These are phyloP conservation scores for Fomitopsis pinicola DNA, from an alignment of 1,284 basidiomycete genomes.

Conservation along the genomic window DNA sequence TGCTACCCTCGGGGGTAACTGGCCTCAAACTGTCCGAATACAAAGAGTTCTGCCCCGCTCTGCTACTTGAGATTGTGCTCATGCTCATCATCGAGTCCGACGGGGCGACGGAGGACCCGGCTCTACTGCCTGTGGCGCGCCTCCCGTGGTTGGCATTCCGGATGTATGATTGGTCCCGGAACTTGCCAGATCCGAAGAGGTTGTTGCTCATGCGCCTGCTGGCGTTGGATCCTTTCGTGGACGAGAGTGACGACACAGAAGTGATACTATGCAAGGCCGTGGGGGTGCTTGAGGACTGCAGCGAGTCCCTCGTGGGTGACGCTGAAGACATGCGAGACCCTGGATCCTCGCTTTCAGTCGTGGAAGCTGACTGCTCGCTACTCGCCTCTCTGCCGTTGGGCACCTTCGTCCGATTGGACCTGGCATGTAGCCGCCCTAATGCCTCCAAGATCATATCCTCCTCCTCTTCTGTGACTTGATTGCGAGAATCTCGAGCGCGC, in stretches of 20 bases:
- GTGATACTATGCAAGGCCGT: constrained; percentile 35
- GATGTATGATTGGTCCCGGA: constrained; percentile 69
- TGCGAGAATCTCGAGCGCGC: constrained; percentile 58
- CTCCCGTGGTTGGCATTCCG: constrained; percentile 45
- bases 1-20: constrained; percentile 47
- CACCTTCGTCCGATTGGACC: constrained; percentile 12
- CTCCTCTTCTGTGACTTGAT: constrained; percentile 73
- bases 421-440: constrained; percentile 52
- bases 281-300: constrained; percentile 39
- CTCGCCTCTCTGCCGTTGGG: constrained; percentile 8
- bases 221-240: constrained; percentile 30
- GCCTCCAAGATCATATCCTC: constrained; percentile 79
- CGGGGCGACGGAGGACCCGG: constrained; percentile 42
- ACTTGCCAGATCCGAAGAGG: constrained; percentile 72
- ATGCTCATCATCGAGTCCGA: constrained; percentile 42
- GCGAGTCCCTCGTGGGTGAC: constrained; percentile 32
- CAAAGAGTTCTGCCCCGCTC: constrained; percentile 35
- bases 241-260: constrained; percentile 37
- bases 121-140: constrained; percentile 41
- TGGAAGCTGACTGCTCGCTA: constrained; percentile 9
- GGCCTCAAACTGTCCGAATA: constrained; percentile 46
- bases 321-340: constrained; percentile 24
- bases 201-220: constrained; percentile 78
- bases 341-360: constrained; percentile 30
- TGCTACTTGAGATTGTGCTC: constrained; percentile 26